Percentiles rank a stretch among this genome's conserved stretches.
phyloP scores from a whole-genome alignment of 1,139 yeast species.

The Pneumocystis carinii region DNA sequence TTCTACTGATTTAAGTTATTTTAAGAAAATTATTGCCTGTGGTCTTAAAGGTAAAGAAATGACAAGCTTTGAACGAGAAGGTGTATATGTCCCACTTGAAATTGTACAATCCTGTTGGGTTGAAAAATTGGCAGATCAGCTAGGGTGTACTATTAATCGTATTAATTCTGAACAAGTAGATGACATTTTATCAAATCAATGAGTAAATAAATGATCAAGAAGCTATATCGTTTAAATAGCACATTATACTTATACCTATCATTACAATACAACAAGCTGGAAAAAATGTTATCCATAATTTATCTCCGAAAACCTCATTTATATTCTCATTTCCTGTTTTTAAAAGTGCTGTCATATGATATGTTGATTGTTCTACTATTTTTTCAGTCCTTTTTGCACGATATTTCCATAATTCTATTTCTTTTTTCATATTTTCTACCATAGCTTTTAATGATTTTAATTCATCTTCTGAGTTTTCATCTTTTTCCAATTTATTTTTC shows the following conservation, averaged over 20 bases:
- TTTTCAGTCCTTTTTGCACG: neutral
- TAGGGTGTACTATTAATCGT: neutral
- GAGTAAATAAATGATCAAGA: neutral
- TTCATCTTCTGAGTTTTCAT: neutral
- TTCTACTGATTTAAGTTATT: conserved; percentile 51
- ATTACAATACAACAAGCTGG: neutral
- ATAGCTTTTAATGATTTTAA: neutral
- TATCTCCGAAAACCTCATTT: no score
- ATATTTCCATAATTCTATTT: neutral
- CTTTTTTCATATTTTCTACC: neutral
- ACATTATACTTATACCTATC: neutral
- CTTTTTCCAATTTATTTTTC: neutral
- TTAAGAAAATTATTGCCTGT: conserved; percentile 66
- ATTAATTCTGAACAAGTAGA: neutral
- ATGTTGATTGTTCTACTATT: neutral
- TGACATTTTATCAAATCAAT: neutral
- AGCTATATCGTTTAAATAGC: neutral
- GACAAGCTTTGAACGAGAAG: conserved; percentile 30
- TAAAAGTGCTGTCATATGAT: neutral
- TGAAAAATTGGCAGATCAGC: neutral
- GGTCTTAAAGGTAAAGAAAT: conserved; percentile 55
- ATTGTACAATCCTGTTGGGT: neutral
- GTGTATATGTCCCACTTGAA: neutral
- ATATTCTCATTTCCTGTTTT: neutral
- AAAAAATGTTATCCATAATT: neutral